Percentiles rank a stretch among this genome's conserved stretches.
Evolutionary conservation across 768 basidiomycete species (phyloP).

Genomic region (Clitopilus passeckerianus): DNA sequence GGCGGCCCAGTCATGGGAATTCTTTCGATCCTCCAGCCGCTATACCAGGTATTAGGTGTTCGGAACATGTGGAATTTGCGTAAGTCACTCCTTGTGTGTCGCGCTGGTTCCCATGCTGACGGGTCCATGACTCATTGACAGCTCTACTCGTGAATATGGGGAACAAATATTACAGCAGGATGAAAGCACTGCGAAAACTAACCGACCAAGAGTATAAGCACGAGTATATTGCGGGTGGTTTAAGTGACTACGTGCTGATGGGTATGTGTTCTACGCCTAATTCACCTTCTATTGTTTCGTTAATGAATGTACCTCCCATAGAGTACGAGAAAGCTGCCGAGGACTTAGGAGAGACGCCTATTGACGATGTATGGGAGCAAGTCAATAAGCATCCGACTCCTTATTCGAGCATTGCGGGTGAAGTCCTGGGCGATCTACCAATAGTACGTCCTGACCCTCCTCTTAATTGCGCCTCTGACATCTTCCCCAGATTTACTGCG

Average conservation of each 20-base stretch:
- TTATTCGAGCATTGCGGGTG: slow-evolving; percentile 8
- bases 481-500: slow-evolving; percentile 28
- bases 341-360: slow-evolving; percentile 16
- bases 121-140: slow-evolving; percentile 21
- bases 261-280: no score
- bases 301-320: slow-evolving; percentile 5
- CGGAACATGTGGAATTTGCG: slow-evolving; percentile 25
- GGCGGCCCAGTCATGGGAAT: slow-evolving; percentile 29
- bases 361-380: slow-evolving; percentile 15
- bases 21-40: slow-evolving; percentile 26
- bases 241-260: slow-evolving; percentile 24
- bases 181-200: slow-evolving; percentile 24
- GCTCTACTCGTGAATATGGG: slow-evolving; percentile 16
- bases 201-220: slow-evolving; percentile 21
- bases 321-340: slow-evolving; percentile 23
- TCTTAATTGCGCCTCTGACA: neutral
- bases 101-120: neutral
- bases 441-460: slow-evolving; percentile 16
- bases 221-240: slow-evolving; percentile 32
- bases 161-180: slow-evolving; percentile 15
- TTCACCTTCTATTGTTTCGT: neutral
- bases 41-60: slow-evolving; percentile 12
- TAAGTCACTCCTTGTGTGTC: slow-evolving; percentile 5
- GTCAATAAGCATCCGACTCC: slow-evolving; percentile 6
- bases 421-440: slow-evolving; percentile 21